phyloP scores from a whole-genome alignment of 2,329 filamentous ascomycete species.

The Epichloe hybrida region DNA sequence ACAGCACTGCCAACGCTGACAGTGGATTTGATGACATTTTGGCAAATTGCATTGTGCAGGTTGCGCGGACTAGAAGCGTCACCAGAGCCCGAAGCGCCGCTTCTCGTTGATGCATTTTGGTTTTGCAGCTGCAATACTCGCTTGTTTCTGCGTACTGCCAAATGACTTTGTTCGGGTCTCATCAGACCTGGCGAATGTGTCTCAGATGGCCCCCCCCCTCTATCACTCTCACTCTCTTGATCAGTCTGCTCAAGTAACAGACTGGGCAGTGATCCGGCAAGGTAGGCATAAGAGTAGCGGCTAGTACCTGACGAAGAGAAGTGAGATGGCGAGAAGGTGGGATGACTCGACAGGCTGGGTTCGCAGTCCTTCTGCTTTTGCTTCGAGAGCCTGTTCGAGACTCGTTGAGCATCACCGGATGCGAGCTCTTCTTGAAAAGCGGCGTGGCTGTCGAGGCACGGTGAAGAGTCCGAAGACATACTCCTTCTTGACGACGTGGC shows the following conservation, averaged over 20 bases:
- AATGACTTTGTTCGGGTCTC: not conserved
- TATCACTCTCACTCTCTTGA: not conserved
- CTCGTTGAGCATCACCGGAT: not conserved
- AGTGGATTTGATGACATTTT: not conserved
- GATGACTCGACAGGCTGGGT: not conserved
- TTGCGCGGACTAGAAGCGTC: not conserved
- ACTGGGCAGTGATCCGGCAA: constrained; percentile 1
- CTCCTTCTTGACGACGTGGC: not conserved
- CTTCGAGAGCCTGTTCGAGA: not conserved
- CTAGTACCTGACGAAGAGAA: not conserved
- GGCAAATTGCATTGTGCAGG: too few relatives aligned
- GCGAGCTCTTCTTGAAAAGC: not conserved
- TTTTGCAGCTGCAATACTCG: not conserved
- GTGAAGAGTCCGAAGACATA: not conserved
- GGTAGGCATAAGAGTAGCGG: constrained; percentile 1
- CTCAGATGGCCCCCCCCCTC: not conserved
- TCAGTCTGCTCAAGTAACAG: not conserved
- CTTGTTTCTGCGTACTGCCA: not conserved
- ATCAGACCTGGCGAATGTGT: not conserved
- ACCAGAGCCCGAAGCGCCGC: not conserved
- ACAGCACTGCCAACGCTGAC: not conserved
- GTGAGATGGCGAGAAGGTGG: not conserved
- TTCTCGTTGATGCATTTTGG: not conserved
- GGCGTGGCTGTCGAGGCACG: not conserved
- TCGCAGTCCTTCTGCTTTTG: not conserved